Conservation (phyloP, 1,284 basidiomycete genomes). For the Tylopilus sp. region DNA sequence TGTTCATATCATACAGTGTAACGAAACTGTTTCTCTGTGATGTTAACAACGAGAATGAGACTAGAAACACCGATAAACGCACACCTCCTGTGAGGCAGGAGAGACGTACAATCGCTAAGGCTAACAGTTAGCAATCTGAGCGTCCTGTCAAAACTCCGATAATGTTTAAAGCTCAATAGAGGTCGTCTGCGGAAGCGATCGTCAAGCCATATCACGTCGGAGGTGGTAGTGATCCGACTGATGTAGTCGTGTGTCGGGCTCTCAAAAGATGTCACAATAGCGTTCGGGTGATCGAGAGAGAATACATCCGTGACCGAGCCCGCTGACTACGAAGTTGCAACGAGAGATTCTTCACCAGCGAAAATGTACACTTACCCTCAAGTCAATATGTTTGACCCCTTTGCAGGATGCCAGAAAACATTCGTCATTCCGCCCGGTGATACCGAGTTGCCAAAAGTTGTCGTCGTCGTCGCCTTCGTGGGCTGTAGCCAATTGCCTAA, state of each 20-base stretch:
- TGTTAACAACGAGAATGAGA: constrained; percentile 48
- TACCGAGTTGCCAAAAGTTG: constrained; percentile 30
- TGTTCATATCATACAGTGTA: constrained; percentile 58
- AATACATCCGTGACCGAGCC: constrained; percentile 34
- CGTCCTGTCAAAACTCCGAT: constrained; percentile 55
- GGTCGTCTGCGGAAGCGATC: constrained; percentile 50
- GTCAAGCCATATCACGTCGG: constrained; percentile 64
- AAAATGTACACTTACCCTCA: constrained; percentile 40
- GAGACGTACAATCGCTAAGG: constrained; percentile 36
- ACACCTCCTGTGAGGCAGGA: neutral
- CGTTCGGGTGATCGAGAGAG: constrained; percentile 29
- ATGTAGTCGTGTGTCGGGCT: constrained; percentile 40
- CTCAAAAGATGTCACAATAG: constrained; percentile 52
- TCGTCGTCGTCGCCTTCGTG: constrained; percentile 18
- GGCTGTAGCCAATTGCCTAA: constrained; percentile 25
- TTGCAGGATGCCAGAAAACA: constrained; percentile 35
- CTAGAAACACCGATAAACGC: constrained; percentile 23
- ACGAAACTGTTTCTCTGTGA: constrained; percentile 55
- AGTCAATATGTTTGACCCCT: constrained; percentile 40
- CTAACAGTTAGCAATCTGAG: constrained; percentile 42
- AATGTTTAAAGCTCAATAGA: constrained; percentile 56
- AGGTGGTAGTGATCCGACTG: constrained; percentile 53
- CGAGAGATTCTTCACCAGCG: constrained; percentile 5
- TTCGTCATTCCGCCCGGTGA: constrained; percentile 23
- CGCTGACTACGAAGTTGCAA: constrained; percentile 22